Evolutionary conservation across 2,329 filamentous ascomycete genomes (phyloP).

Genomic region (Orbilia quercus): DNA sequence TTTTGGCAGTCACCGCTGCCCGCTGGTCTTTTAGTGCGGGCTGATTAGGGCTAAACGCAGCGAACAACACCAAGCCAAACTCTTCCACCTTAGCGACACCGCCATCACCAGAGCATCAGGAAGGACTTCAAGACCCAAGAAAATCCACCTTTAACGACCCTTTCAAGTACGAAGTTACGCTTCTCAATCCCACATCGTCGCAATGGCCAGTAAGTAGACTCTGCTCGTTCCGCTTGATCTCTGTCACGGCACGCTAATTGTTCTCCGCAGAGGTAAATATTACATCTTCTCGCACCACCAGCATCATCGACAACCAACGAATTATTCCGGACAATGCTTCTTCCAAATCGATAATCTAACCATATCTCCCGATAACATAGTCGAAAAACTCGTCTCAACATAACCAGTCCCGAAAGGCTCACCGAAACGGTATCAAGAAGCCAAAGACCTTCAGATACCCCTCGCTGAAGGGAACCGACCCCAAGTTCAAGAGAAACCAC

Average conservation of each 20-base stretch:
- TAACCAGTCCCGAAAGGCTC: constrained; percentile 98
- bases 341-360: constrained; percentile 41
- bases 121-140: constrained; percentile 25
- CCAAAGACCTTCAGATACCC: constrained; percentile 99
- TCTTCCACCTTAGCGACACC: constrained; percentile 23
- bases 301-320: constrained; percentile 13
- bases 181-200: constrained; percentile 42
- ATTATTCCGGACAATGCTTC: not conserved
- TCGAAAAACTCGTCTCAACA: constrained; percentile 99
- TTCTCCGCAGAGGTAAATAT: constrained; percentile 49
- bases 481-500: constrained; percentile 99
- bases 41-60: constrained; percentile 50
- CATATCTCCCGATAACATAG: constrained; percentile 70
- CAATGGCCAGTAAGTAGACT: constrained; percentile 55
- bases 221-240: not conserved
- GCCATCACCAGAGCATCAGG: constrained; percentile 14
- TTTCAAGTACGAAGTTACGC: constrained; percentile 37
- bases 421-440: constrained; percentile 99
- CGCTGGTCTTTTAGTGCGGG: constrained; percentile 31
- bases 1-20: constrained; percentile 50
- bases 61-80: constrained; percentile 41
- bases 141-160: constrained; percentile 27
- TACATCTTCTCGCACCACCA: constrained; percentile 1
- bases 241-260: constrained; percentile 22
- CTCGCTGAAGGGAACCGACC: constrained; percentile 97